Base-by-base conservation (phyloP, 1,284 basidiomycete species). In the Marasmius tenuissimus region DNA sequence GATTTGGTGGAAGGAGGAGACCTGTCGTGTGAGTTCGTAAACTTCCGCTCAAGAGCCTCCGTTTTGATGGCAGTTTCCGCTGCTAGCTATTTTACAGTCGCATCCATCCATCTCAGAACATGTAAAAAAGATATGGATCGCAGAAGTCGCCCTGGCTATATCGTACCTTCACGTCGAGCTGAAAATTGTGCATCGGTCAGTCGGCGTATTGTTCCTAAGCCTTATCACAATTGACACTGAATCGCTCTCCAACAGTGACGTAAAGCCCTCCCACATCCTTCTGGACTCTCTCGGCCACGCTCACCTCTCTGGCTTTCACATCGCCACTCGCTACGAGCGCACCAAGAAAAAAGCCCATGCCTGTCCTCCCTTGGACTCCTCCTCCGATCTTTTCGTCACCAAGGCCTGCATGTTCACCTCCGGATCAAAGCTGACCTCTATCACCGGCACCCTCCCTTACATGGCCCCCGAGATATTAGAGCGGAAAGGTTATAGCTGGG, bases 1-100 rank as follows among this genome's bases (percentile, higher is more conserved):
- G 97, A 99, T 78, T 83, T 98, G 61, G 98, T 99, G 97, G 83
- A 98, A 9, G 97, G 97, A 8, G 97, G 97, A n/a, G 97, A 98
- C 76, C 80, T 99, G 64, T 85, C 97, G 66, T 99, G 94, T 95
- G 73, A 68, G 91, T 11, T 56, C 74, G 71, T 4, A 27, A 27
- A 27, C 37, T 16, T 48, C 58, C 27, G 6, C 52, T 27, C 38
- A 54, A 61, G 33, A 64, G 40, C 48, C 16, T 45, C 40, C 42
- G 42, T 18, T 2, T 45, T 14, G 42, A 45, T 49, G 22, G 42
- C 57, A 40, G 12, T 73, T 68, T 55, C 73, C 75, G 45, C 75
- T 78, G 27, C 59, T 27, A 58, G 62, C 57, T 61, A 52, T 61
- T 57, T 61, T 42, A 34, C 53, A 58, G 18, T 20, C 42, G 14